phyloP scores from a whole-genome alignment of 73 alveolate species.

The Paramecium caudatum region DNA sequence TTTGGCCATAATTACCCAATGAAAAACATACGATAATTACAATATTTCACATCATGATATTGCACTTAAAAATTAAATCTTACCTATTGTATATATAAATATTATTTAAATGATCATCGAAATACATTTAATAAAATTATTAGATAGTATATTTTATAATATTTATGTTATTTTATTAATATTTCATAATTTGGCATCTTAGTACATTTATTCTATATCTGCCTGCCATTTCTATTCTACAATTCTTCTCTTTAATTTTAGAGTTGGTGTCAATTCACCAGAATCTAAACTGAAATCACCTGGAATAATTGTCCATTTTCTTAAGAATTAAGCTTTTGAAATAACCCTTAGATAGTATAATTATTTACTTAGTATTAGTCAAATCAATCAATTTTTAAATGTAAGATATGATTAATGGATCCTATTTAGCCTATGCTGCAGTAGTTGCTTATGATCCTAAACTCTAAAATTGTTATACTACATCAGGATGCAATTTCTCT shows the following conservation, averaged over 20 bases:
- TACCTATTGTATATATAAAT: no score
- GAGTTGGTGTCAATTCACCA: slow-evolving; percentile 94
- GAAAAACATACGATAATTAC: no score
- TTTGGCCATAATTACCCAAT: no score
- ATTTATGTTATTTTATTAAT: slow-evolving; percentile 45
- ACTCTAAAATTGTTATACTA: slow-evolving; percentile 70
- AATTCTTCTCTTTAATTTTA: slow-evolving; percentile 89
- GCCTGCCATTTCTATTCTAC: slow-evolving; percentile 81
- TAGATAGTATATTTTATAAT: no score
- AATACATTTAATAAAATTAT: no score
- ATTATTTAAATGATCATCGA: no score
- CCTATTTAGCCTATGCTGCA: slow-evolving; percentile 81
- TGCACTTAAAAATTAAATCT: no score
- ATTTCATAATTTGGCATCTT: slow-evolving; percentile 78
- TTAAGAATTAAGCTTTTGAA: slow-evolving; percentile 86
- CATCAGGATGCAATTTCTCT: slow-evolving; percentile 84
- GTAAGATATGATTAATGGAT: slow-evolving; percentile 62
- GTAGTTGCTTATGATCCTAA: slow-evolving; percentile 77
- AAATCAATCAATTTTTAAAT: slow-evolving; percentile 80
- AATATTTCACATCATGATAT: no score
- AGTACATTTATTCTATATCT: slow-evolving; percentile 83
- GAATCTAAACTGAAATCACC: slow-evolving; percentile 88
- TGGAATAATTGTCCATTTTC: slow-evolving; percentile 83
- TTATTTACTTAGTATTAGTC: slow-evolving; percentile 77
- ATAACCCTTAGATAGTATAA: slow-evolving; percentile 35